A percentile compares a stretch with the other conserved stretches of the same genome.
These are phyloP conservation scores for Trametes sanguinea DNA, from an alignment of 768 basidiomycete species.

Conservation along the genomic window DNA sequence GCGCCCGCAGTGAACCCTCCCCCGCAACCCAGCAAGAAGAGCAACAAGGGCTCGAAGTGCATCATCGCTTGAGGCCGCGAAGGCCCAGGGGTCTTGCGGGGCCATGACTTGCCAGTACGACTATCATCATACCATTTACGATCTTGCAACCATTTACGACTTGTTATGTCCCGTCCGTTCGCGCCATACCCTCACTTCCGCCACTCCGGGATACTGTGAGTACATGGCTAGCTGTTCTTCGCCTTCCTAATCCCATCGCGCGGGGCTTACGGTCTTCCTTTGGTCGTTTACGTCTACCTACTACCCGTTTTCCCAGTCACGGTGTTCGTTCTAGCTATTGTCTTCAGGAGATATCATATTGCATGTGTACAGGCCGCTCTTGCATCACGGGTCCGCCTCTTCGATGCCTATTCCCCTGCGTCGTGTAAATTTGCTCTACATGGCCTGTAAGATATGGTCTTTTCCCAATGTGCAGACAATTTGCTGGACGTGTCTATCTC, in stretches of 20 bases:
- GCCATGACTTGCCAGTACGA: conserved; percentile 25
- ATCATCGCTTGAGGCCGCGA: conserved; percentile 67
- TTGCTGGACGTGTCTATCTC: background rate
- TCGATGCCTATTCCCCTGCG: conserved; percentile 7
- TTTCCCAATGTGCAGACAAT: background rate
- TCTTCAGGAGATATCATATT: conserved; percentile 28
- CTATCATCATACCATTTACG: conserved; percentile 62
- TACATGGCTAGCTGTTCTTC: conserved; percentile 18
- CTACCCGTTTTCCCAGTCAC: conserved; percentile 1
- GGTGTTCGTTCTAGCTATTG: conserved; percentile 22
- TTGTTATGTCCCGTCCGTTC: conserved; percentile 44
- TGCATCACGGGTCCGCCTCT: conserved; percentile 1
- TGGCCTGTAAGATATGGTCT: conserved; percentile 15
- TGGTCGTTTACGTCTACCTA: conserved; percentile 14
- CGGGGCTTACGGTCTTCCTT: conserved; percentile 18
- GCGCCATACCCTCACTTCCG: conserved; percentile 11
- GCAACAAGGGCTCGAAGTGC: conserved; percentile 50
- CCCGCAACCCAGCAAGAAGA: conserved; percentile 54
- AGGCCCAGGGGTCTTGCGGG: conserved; percentile 3
- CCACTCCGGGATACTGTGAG: conserved; percentile 16
- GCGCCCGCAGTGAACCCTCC: conserved; percentile 69
- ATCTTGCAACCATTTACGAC: conserved; percentile 66
- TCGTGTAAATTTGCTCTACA: conserved; percentile 10
- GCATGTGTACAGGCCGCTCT: conserved; percentile 17
- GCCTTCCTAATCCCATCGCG: conserved; percentile 4